Evolutionary conservation across 2,329 filamentous ascomycete species (phyloP).

Genomic region (Penicillium sp.): DNA sequence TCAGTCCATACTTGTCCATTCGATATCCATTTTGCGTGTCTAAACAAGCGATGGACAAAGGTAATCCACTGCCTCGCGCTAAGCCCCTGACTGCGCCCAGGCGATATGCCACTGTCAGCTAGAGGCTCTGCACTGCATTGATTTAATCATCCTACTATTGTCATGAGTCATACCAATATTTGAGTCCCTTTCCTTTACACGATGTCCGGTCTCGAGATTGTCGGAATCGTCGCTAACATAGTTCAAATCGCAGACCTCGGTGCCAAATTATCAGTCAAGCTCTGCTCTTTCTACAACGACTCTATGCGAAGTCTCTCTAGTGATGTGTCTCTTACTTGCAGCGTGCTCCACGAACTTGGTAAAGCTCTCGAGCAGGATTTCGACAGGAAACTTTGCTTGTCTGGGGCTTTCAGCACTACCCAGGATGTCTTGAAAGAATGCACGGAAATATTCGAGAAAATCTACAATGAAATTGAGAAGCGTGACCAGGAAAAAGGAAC

Average conservation of each 20-base stretch:
- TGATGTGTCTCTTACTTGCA: slow-evolving; percentile 31
- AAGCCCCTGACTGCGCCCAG: too few species aligned
- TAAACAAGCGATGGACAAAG: too few species aligned
- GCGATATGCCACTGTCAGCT: too few species aligned
- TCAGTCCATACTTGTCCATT: too few species aligned
- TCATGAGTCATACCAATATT: too few species aligned
- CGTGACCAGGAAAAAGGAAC: neutral
- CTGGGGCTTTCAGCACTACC: slow-evolving; percentile 13
- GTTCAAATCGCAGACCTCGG: slow-evolving; percentile 35
- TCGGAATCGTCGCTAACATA: slow-evolving; percentile 30
- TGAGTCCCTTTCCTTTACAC: neutral
- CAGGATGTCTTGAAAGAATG: slow-evolving; percentile 23
- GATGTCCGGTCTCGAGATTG: slow-evolving; percentile 15
- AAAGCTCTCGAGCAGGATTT: slow-evolving; percentile 25
- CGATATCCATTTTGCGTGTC: too few species aligned
- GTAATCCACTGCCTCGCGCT: too few species aligned
- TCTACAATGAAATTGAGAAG: slow-evolving; percentile 2
- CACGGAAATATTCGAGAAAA: slow-evolving; percentile 22
- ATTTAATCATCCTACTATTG: too few species aligned
- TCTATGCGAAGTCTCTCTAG: slow-evolving; percentile 24
- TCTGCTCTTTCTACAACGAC: slow-evolving; percentile 30
- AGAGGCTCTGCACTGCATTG: too few species aligned
- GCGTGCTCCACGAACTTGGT: slow-evolving; percentile 28
- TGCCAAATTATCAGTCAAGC: slow-evolving; percentile 28
- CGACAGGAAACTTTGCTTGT: slow-evolving; percentile 18